Base-by-base conservation (phyloP, 208 protist species). In the Trichomonas gallinae region DNA sequence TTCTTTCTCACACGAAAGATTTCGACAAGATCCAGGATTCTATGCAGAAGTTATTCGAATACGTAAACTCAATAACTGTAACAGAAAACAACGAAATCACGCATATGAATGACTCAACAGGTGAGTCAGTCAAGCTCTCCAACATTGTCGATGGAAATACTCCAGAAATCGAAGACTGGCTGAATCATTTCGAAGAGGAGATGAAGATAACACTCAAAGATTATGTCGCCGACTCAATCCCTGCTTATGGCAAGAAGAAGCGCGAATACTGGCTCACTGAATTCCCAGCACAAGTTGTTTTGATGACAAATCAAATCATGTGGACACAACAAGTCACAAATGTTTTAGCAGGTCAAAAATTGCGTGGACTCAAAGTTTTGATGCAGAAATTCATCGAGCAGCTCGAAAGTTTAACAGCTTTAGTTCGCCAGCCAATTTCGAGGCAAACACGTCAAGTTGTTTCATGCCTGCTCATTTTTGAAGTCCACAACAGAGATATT, bases 81-180 rank as follows among this genome's bases (percentile, higher is more conserved):
- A 49, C 36, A 51, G 93, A 96, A 17, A 98, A 99, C 96, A 97
- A 81, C 34, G 46, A 98, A 97, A 99, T 99, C 98, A 98, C 98
- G 46, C 98, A 98, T 83, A 99, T 99, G 98, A 98, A 98, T 96
- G 99, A 98, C 0, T 98, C 98, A 40, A 99, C 99, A 97, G 98
- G 98, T 83, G 99, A 99, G 97, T 98, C 98, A 96, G 98, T 99
- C 44, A 97, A 98, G 8, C 99, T 99, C 97, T 97, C 97, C 38
- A 98, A 99, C 96, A 97, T 97, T 23, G 98, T 99, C 63, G 97
- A 98, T 96, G 98, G 99, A 45, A 98, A 98, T 82, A 81, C 93
- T 46, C 98, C 98, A 97, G 98, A 98, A 97, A 98, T 99, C 49
- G 99, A 99, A 97, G 98, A 98, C 96, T 99, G 99, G 99, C 98